Base-by-base conservation (phyloP, 2,329 filamentous ascomycete genomes). In the Alternaria sp. region DNA sequence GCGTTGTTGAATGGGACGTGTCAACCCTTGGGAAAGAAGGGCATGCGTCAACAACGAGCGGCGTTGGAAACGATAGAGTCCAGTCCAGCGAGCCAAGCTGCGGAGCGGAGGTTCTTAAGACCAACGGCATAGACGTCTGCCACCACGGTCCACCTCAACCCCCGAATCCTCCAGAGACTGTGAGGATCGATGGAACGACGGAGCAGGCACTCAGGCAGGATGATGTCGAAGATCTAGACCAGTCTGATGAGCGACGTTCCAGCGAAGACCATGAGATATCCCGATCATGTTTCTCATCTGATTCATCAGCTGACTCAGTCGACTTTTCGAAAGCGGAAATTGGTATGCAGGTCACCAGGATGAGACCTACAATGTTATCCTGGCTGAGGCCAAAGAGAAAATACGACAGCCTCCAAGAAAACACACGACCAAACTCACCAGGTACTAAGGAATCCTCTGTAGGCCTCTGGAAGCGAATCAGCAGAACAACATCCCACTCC, bases 241-340 rank as follows among this genome's bases (percentile, higher is more conserved):
- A 41, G 9, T 53, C 28, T 51, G 18, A 23, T 51, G 18, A 37
- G 2, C 18, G 21, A 5, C 9, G 51, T 14, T 45, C 44, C 25
- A 28, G 25, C 12, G 18, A 55, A 11, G 43, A 55, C 11, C 23
- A 20, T 20, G 44, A 30, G 21, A 43, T 21, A 23, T 20, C 44
- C 8, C 26, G 46, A 18, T 60, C 57, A 26, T 56, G 51, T 18
- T 61, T 56, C 30, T 61, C 58, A 25, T 61, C 58, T 1, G 58
- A 61, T 20, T 61, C 51, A 7, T 61, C 58, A 6, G 14, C n/a
- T 23, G 23, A 33, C 28, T 56, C 58, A 5, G 20, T 33, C 26
- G 30, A 61, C 15, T 33, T 25, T 47, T 20, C 51, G 14, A 53
- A 53, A 28, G 26, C 44, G n/a, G 44, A 51, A 18, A 14, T 55